phyloP scores from a whole-genome alignment of 2,329 filamentous ascomycete genomes.

The Alternaria triticimaculans region DNA sequence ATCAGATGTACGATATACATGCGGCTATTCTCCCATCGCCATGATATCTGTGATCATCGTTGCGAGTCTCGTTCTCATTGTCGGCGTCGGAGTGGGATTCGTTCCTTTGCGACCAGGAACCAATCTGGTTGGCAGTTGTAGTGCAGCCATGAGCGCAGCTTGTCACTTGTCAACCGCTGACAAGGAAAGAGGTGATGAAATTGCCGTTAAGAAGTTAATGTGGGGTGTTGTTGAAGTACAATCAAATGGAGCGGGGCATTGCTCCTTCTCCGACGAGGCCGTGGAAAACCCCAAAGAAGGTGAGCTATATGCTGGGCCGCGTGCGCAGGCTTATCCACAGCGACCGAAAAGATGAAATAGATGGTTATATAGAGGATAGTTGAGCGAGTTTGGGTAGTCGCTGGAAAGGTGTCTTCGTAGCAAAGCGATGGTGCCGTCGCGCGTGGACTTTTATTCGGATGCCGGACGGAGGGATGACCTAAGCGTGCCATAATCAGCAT shows the following conservation, averaged over 20 bases:
- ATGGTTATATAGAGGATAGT: background rate
- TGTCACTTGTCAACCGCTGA: background rate
- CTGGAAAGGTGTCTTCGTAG: background rate
- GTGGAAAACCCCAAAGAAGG: background rate
- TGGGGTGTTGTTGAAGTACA: background rate
- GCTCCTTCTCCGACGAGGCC: background rate
- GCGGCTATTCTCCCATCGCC: background rate
- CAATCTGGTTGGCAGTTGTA: background rate
- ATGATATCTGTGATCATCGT: background rate
- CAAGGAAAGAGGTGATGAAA: background rate
- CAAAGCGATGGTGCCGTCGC: background rate
- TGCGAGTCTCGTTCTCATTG: background rate
- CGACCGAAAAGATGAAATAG: background rate
- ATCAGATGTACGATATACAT: background rate
- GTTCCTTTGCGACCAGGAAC: background rate
- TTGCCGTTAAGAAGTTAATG: background rate
- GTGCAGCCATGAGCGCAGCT: background rate
- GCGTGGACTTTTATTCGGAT: background rate
- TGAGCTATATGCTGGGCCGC: background rate
- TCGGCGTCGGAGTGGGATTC: background rate
- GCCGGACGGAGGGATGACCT: slow-evolving; percentile 1
- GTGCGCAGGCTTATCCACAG: background rate
- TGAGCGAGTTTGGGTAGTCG: background rate
- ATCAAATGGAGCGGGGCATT: background rate
- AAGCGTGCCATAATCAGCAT: background rate